phyloP scores from a whole-genome alignment of 2,329 filamentous ascomycete genomes.

The Thelonectria olida region DNA sequence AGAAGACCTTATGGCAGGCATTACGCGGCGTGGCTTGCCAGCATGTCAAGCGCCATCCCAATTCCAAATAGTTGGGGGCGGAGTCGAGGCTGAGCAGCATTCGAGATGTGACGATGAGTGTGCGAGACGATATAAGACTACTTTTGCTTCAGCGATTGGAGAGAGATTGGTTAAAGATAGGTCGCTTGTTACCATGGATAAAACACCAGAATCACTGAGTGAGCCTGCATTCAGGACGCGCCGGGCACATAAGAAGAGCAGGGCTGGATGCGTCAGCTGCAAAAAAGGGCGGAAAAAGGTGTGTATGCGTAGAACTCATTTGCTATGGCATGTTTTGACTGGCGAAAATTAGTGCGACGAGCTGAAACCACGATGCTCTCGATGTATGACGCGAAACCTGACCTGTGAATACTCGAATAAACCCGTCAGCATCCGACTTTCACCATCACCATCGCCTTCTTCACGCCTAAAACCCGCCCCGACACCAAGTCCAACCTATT shows the following conservation, averaged over 20 bases:
- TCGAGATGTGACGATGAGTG: not conserved
- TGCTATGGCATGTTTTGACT: not conserved
- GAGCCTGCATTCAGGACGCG: conserved; percentile 17
- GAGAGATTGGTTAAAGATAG: too few species aligned
- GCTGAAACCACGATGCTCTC: conserved; percentile 23
- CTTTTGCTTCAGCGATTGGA: too few species aligned
- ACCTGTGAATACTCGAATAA: conserved; percentile 26
- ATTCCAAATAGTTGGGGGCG: not conserved
- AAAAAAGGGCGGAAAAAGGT: conserved; percentile 37
- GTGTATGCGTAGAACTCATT: rapidly evolving
- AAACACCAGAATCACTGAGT: not conserved
- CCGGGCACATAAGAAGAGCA: conserved; percentile 35
- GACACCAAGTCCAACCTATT: not conserved
- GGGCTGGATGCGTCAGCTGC: conserved; percentile 33
- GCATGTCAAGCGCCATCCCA: too few species aligned
- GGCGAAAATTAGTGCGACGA: conserved; percentile 25
- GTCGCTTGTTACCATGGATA: not conserved
- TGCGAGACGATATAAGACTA: not conserved
- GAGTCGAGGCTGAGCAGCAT: not conserved
- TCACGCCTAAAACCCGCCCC: not conserved
- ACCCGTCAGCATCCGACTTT: not conserved
- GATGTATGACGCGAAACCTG: conserved; percentile 24
- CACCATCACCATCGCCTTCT: not conserved
- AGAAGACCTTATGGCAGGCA: not conserved
- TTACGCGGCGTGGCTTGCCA: not conserved